Percentiles rank a stretch among this genome's conserved stretches.
These are phyloP conservation scores for Hypocrella siamensis DNA, from an alignment of 2,329 filamentous ascomycete genomes.

Conservation along the genomic window DNA sequence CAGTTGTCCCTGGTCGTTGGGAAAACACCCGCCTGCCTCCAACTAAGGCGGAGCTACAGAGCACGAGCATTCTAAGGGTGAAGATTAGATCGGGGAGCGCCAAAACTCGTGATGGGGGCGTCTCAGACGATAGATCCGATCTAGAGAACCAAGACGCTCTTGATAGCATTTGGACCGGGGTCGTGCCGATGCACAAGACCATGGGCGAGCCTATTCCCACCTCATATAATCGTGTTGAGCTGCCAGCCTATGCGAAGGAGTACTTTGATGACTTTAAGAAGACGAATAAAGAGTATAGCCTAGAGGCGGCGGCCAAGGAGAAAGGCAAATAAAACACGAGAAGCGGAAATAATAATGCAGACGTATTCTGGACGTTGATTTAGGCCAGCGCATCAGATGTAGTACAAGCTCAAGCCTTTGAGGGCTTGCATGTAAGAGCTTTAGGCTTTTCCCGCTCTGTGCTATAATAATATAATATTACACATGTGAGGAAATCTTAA, in stretches of 20 bases:
- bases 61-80: conserved; percentile 58
- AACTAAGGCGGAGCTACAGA: conserved; percentile 56
- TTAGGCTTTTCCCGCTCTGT: no score
- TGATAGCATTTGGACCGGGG: conserved; percentile 37
- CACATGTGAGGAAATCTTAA: no score
- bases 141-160: conserved; percentile 24
- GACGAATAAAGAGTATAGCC: conserved; percentile 13
- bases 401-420: no score
- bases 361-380: no score
- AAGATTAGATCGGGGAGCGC: conserved; percentile 55
- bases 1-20: conserved; percentile 56
- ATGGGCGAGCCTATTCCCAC: conserved; percentile 48
- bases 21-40: conserved; percentile 55
- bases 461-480: no score
- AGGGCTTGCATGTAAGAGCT: no score
- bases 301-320: conserved; percentile 8
- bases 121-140: conserved; percentile 37
- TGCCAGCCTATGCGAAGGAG: conserved; percentile 45
- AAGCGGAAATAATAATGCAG: no score
- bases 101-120: conserved; percentile 53
- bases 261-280: conserved; percentile 23
- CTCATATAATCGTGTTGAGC: conserved; percentile 39
- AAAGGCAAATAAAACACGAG: not conserved
- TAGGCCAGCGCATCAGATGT: no score
- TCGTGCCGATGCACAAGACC: conserved; percentile 45